phyloP scores from a whole-genome alignment of 768 basidiomycete species.

The Lactifluus rugatus region DNA sequence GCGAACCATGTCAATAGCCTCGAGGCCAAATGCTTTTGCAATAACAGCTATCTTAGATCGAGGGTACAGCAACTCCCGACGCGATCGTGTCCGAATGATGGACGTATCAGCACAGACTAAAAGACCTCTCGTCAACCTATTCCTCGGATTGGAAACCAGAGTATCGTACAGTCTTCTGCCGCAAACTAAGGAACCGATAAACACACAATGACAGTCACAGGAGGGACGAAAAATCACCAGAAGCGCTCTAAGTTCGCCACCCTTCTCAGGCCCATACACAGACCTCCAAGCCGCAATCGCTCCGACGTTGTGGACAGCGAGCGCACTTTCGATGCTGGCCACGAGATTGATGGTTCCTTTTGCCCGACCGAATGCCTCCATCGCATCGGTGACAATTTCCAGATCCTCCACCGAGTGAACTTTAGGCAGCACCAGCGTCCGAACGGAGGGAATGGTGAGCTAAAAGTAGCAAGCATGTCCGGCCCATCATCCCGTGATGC shows the following conservation, averaged over 20 bases:
- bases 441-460: conserved; percentile 40
- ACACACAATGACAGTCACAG: background rate
- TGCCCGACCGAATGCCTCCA: conserved; percentile 29
- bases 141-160: background rate
- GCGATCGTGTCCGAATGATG: conserved; percentile 64
- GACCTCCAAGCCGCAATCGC: conserved; percentile 65
- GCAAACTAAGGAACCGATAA: conserved; percentile 53
- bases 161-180: conserved; percentile 76
- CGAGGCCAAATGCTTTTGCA: conserved; percentile 74
- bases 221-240: conserved; percentile 36
- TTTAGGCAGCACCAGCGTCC: conserved; percentile 77
- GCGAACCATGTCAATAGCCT: conserved; percentile 83
- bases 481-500: background rate
- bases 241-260: conserved; percentile 52
- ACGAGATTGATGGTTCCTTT: conserved; percentile 45
- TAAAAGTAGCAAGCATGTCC: conserved; percentile 21
- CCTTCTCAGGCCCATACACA: conserved; percentile 32
- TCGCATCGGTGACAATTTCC: conserved; percentile 42
- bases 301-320: conserved; percentile 53
- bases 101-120: conserved; percentile 85
- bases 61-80: conserved; percentile 71
- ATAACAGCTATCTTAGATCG: conserved; percentile 73
- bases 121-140: background rate
- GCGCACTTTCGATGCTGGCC: conserved; percentile 81
- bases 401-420: conserved; percentile 63